phyloP scores from a whole-genome alignment of 2,329 filamentous ascomycete species.

The Aureobasidium musti region DNA sequence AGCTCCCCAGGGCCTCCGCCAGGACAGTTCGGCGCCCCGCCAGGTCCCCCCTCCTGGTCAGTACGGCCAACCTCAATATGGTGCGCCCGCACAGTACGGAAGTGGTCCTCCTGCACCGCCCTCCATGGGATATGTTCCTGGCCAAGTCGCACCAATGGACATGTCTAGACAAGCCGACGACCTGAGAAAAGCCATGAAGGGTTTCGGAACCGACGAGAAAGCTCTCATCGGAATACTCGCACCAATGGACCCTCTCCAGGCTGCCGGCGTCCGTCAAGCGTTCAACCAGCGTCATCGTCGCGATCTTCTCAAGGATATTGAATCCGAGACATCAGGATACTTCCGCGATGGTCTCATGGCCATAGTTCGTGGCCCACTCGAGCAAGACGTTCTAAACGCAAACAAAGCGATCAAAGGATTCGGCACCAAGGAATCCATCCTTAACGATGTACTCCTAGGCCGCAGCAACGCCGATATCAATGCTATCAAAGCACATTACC shows the following conservation, averaged over 20 bases:
- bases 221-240: conserved; percentile 69
- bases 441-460: conserved; percentile 83
- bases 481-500: conserved; percentile 81
- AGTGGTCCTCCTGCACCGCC: conserved; percentile 61
- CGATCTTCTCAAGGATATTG: conserved; percentile 72
- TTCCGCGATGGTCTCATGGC: conserved; percentile 74
- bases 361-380: conserved; percentile 74
- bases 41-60: conserved; percentile 28
- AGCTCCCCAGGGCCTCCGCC: neutral
- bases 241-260: conserved; percentile 74
- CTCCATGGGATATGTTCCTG: conserved; percentile 72
- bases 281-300: conserved; percentile 67
- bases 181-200: conserved; percentile 84
- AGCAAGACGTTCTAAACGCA: conserved; percentile 71
- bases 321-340: conserved; percentile 71
- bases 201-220: conserved; percentile 86
- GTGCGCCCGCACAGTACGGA: conserved; percentile 37
- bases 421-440: conserved; percentile 81
- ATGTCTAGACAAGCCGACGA: conserved; percentile 68
- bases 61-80: conserved; percentile 42
- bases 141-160: conserved; percentile 67
- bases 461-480: conserved; percentile 84
- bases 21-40: conserved; percentile 29
- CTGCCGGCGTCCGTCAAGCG: conserved; percentile 66
- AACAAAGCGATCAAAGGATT: conserved; percentile 72